Evolutionary conservation across 306 rosid genomes (phyloP).

Genomic region (Cucumis sativus): DNA sequence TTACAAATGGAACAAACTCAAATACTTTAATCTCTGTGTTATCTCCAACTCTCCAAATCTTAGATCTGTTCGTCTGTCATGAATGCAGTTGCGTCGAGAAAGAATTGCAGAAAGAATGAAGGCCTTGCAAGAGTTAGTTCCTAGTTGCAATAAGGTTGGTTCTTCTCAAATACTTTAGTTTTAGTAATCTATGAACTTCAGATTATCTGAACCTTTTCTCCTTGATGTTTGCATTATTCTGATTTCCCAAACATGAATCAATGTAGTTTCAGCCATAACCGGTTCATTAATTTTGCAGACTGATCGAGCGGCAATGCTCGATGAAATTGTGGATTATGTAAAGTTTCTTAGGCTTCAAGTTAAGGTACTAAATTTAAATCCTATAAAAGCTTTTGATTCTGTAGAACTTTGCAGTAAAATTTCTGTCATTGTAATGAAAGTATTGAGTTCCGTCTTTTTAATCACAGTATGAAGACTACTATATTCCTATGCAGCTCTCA

Average conservation of each 20-base stretch:
- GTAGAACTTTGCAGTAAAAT: background rate
- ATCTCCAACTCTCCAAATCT: background rate
- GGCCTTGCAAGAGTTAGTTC: constrained; percentile 96
- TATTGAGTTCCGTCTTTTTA: too few species aligned
- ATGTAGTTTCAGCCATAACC: background rate
- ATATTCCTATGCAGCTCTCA: background rate
- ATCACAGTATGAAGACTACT: background rate
- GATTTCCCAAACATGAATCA: background rate
- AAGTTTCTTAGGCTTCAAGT: constrained; percentile 98
- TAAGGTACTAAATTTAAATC: constrained; percentile 42
- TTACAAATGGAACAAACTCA: background rate
- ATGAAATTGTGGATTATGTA: constrained; percentile 92
- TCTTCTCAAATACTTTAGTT: background rate
- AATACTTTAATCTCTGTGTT: background rate
- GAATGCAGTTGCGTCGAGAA: constrained; percentile 79
- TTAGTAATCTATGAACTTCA: background rate
- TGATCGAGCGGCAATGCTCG: constrained; percentile 94
- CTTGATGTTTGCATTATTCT: background rate
- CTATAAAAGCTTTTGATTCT: background rate
- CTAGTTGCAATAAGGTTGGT: constrained; percentile 79
- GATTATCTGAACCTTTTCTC: background rate
- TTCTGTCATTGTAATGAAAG: too few species aligned
- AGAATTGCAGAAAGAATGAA: constrained; percentile 99
- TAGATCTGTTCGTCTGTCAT: constrained; percentile 1
- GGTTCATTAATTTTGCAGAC: constrained; percentile 36